Evolutionary conservation across 495 filamentous ascomycete genomes (phyloP).

Genomic region (Cudoniella acicularis): DNA sequence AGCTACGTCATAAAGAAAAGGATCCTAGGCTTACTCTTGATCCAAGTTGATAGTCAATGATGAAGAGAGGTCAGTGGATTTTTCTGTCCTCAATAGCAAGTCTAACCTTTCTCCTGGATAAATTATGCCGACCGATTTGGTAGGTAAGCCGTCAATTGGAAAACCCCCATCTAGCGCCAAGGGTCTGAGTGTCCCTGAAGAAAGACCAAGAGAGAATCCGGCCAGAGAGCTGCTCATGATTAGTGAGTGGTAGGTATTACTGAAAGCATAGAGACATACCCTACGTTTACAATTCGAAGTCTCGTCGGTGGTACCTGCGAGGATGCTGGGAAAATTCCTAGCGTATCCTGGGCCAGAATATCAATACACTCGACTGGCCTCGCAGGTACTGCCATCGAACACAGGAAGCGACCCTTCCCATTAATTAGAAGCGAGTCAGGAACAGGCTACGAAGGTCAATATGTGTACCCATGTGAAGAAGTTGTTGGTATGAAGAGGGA

Average conservation of each 20-base stretch:
- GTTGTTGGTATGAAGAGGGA: background rate
- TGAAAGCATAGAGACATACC: background rate
- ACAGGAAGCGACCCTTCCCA: conserved; percentile 44
- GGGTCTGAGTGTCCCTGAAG: conserved; percentile 28
- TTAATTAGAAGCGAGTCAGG: conserved; percentile 51
- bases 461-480: background rate
- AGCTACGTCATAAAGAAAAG: background rate
- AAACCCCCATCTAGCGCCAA: conserved; percentile 43
- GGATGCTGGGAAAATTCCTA: background rate
- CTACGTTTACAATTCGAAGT: conserved; percentile 17
- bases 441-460: conserved; percentile 36
- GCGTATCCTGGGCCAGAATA: conserved; percentile 7
- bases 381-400: conserved; percentile 45
- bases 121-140: conserved; percentile 38
- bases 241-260: background rate
- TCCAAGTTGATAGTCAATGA: conserved; percentile 37
- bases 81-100: conserved; percentile 29
- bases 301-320: background rate
- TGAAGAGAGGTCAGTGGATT: background rate
- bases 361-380: conserved; percentile 41
- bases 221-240: conserved; percentile 37
- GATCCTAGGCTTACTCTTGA: conserved; percentile 29
- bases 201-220: conserved; percentile 37
- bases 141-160: conserved; percentile 24
- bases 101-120: conserved; percentile 51